Conservation (phyloP, 169 alveolate species). For the Besnoitia besnoiti region DNA sequence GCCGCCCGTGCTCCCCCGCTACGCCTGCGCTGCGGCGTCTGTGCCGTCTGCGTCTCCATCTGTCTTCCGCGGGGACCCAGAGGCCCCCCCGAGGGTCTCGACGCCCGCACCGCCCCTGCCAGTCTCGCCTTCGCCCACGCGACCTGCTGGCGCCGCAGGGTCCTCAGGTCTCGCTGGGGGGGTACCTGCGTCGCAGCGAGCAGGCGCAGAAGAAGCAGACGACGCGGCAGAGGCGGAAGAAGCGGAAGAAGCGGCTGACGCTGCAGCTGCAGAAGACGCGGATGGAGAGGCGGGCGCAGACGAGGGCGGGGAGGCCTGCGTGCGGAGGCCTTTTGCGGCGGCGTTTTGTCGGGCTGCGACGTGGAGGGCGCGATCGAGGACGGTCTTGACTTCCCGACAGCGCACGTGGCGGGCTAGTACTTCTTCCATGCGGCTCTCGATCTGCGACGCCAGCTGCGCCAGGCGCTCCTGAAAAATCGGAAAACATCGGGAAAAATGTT, state of each 20-base stretch:
- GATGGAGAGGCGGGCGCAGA: not conserved
- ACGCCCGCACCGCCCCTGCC: too few species aligned
- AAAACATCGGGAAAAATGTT: too few species aligned
- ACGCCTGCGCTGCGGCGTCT: too few species aligned
- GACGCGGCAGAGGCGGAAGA: not conserved
- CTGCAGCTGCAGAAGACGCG: not conserved
- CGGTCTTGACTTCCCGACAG: constrained; percentile 39
- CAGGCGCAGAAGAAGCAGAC: too few species aligned
- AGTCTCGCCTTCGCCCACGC: too few species aligned
- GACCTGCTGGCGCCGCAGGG: too few species aligned
- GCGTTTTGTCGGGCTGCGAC: not conserved
- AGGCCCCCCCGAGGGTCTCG: too few species aligned
- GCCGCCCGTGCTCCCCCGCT: too few species aligned
- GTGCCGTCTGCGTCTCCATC: too few species aligned
- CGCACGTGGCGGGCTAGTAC: constrained; percentile 30
- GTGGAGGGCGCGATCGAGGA: constrained; percentile 30
- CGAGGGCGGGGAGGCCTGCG: not conserved
- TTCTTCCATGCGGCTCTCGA: constrained; percentile 44
- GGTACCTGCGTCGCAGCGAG: too few species aligned
- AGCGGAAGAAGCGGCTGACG: not conserved
- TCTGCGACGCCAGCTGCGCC: not conserved
- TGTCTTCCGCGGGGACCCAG: too few species aligned
- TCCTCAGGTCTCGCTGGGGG: too few species aligned
- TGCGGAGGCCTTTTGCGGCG: not conserved
- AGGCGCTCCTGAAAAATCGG: constrained; percentile 26